Percentiles rank a stretch among this genome's conserved stretches.
These are phyloP conservation scores for Toxicodendron radicans DNA, from an alignment of 345 rosid genomes.

Conservation along the genomic window DNA sequence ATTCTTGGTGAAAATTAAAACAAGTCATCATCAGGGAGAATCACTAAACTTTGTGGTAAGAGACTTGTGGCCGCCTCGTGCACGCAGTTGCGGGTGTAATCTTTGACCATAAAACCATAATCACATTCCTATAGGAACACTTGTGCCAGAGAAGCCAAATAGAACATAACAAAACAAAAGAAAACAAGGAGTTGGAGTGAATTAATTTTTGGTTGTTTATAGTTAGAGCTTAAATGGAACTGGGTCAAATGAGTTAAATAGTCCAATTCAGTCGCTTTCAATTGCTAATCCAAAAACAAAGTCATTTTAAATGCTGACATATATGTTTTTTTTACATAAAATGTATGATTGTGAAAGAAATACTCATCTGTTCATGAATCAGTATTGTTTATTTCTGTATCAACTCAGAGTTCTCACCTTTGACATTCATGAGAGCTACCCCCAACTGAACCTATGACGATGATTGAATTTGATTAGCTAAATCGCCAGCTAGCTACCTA, in stretches of 20 bases:
- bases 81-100: constrained; percentile 3
- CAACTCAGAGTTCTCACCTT: neutral
- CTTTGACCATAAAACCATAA: neutral
- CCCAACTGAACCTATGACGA: neutral
- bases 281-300: neutral
- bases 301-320: neutral
- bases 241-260: neutral
- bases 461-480: neutral
- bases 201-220: no score
- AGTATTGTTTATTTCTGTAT: neutral
- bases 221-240: no score
- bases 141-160: no score
- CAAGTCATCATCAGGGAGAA: no score
- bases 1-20: no score
- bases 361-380: constrained; percentile 4
- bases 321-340: neutral
- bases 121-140: neutral
- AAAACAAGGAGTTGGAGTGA: no score
- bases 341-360: neutral
- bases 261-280: constrained; percentile 5
- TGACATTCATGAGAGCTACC: constrained; percentile 12
- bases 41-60: no score
- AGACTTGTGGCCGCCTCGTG: no score
- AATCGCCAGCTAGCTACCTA: neutral
- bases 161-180: neutral